phyloP scores from a whole-genome alignment of 495 filamentous ascomycete genomes.

The Penicillium psychrofluorescens region DNA sequence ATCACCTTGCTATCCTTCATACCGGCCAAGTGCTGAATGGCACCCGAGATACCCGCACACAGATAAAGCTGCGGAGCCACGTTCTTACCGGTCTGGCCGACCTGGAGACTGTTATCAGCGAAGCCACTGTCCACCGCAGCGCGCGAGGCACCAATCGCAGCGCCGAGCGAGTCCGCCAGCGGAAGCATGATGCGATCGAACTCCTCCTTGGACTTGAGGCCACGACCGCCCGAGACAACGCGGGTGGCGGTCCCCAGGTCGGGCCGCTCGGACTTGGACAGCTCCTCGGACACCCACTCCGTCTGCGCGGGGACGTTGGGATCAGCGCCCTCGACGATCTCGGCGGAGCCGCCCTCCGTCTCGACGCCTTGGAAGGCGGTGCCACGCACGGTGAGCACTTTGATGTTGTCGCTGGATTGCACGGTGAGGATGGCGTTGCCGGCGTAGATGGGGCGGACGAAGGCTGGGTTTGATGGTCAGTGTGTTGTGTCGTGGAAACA shows the following conservation, averaged over 20 bases:
- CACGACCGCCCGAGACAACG: conserved; percentile 91
- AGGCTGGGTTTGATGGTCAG: conserved; percentile 44
- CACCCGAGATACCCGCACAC: conserved; percentile 90
- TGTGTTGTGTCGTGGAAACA: neutral
- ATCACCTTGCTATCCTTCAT: conserved; percentile 99
- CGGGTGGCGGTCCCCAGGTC: conserved; percentile 80
- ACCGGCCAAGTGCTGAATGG: conserved; percentile 96
- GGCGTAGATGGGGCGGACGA: conserved; percentile 94
- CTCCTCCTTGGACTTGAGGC: conserved; percentile 93
- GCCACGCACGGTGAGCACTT: conserved; percentile 85
- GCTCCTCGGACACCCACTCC: conserved; percentile 91
- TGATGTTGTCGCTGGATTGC: conserved; percentile 77
- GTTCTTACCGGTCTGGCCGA: conserved; percentile 97
- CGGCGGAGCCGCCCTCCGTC: conserved; percentile 42
- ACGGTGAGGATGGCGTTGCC: conserved; percentile 98
- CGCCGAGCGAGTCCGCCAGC: conserved; percentile 83
- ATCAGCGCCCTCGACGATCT: conserved; percentile 40
- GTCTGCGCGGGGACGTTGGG: conserved; percentile 59
- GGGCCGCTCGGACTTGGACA: conserved; percentile 89
- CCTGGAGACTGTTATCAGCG: conserved; percentile 98
- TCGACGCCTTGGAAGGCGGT: conserved; percentile 67
- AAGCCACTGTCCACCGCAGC: conserved; percentile 97
- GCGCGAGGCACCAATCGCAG: conserved; percentile 88
- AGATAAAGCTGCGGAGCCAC: conserved; percentile 94
- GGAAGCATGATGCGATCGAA: conserved; percentile 90